A percentile compares a stretch with the other conserved stretches of the same genome.
Conservation (phyloP, 371 early-diverging fungal species). For the Basidiobolus heterosporus region DNA sequence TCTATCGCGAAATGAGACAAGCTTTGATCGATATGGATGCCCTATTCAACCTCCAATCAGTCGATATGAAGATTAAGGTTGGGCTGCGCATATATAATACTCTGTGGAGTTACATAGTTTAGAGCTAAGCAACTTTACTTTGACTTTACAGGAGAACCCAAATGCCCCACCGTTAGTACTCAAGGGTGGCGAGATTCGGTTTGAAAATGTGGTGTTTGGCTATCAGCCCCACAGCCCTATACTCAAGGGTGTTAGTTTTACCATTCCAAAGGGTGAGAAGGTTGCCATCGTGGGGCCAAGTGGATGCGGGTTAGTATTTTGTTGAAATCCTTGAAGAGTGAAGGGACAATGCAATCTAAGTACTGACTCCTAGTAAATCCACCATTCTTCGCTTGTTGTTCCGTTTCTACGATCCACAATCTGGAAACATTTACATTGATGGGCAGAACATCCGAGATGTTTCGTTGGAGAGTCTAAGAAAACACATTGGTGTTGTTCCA, state of each 20-base stretch:
- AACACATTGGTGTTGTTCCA: slow-evolving; percentile 63
- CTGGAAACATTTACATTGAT: slow-evolving; percentile 58
- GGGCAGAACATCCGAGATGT: slow-evolving; percentile 57
- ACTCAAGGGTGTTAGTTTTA: slow-evolving; percentile 57
- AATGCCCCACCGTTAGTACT: slow-evolving; percentile 29
- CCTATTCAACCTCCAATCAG: slow-evolving; percentile 67
- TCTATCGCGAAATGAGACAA: slow-evolving; percentile 87
- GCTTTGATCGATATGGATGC: slow-evolving; percentile 89
- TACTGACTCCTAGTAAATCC: slow-evolving; percentile 32
- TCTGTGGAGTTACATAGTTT: too few relatives aligned
- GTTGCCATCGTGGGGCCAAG: slow-evolving; percentile 91
- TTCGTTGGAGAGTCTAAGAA: slow-evolving; percentile 48
- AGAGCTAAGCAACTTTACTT: slow-evolving; percentile 1
- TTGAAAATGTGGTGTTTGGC: slow-evolving; percentile 76
- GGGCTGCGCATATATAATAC: too few relatives aligned
- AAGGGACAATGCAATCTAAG: neutral
- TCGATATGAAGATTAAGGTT: slow-evolving; percentile 23
- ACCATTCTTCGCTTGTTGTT: slow-evolving; percentile 64
- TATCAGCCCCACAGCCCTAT: slow-evolving; percentile 63
- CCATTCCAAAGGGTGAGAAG: slow-evolving; percentile 69
- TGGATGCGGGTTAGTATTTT: slow-evolving; percentile 59
- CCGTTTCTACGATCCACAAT: slow-evolving; percentile 70
- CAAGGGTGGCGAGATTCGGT: slow-evolving; percentile 50
- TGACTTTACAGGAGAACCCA: slow-evolving; percentile 26
- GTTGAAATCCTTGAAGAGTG: neutral